Evolutionary conservation across 2,329 filamentous ascomycete species (phyloP).

Genomic region (Talaromyces sp.): DNA sequence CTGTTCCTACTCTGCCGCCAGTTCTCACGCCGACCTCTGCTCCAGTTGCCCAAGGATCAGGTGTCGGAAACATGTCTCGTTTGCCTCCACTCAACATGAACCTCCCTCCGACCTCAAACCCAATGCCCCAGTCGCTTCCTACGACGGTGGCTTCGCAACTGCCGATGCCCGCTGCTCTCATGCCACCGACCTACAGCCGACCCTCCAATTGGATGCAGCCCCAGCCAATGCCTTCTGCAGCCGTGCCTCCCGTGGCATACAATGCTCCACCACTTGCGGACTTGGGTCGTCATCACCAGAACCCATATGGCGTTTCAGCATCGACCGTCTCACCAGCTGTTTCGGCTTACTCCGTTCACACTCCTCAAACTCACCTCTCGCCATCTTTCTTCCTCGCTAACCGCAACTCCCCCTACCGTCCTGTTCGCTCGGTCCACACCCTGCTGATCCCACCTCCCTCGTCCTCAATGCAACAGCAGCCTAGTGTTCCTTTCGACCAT

Average conservation of each 20-base stretch:
- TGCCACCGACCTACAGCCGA: constrained; percentile 73
- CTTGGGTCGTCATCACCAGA: constrained; percentile 49
- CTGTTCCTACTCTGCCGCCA: constrained; percentile 37
- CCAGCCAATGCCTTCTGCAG: constrained; percentile 42
- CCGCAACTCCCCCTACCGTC: constrained; percentile 88
- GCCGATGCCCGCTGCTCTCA: constrained; percentile 59
- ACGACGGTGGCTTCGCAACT: constrained; percentile 56
- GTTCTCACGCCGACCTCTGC: constrained; percentile 38
- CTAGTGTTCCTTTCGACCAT: constrained; percentile 65
- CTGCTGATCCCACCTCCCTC: constrained; percentile 87
- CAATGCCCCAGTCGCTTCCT: constrained; percentile 40
- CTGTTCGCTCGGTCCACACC: constrained; percentile 84
- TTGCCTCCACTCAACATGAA: constrained; percentile 73
- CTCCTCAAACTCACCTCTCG: constrained; percentile 73
- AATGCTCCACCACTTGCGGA: constrained; percentile 36
- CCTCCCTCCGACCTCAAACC: constrained; percentile 64
- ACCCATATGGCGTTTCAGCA: constrained; percentile 56
- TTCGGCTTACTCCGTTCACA: constrained; percentile 63
- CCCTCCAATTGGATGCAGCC: constrained; percentile 52
- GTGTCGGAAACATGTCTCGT: constrained; percentile 48
- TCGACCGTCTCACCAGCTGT: constrained; percentile 67
- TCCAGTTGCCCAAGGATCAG: constrained; percentile 39
- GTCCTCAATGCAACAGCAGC: constrained; percentile 73
- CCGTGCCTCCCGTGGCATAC: constrained; percentile 35
- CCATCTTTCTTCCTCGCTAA: constrained; percentile 86